A percentile compares a stretch with the other conserved stretches of the same genome.
Conservation (phyloP, 164 flowering plant genomes). For the Dillenia turbinata region DNA sequence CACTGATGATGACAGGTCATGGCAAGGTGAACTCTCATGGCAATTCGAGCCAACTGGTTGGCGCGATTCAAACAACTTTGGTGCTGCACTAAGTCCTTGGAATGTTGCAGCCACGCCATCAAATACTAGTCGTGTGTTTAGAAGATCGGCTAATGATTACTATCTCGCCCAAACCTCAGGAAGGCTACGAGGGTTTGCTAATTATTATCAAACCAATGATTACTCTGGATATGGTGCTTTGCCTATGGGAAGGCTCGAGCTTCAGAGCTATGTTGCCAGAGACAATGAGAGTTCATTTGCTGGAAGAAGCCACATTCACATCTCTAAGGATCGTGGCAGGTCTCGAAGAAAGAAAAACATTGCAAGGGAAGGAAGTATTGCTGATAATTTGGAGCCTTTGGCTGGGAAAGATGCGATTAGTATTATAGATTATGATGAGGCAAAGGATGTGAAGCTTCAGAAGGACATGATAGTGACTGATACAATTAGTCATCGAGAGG, state of each 20-base stretch:
- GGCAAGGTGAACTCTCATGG: slow-evolving; percentile 74
- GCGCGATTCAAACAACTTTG: slow-evolving; percentile 32
- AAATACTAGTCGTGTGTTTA: slow-evolving; percentile 14
- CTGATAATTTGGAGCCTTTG: slow-evolving; percentile 18
- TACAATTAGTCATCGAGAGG: slow-evolving; percentile 6
- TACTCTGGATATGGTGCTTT: slow-evolving; percentile 17
- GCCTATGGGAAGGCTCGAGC: slow-evolving; percentile 47
- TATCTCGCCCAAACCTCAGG: slow-evolving; percentile 30
- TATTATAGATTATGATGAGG: slow-evolving; percentile 14
- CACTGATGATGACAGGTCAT: slow-evolving; percentile 39
- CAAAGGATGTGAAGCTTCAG: slow-evolving; percentile 18
- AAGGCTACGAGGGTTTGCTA: slow-evolving; percentile 19
- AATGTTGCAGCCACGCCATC: slow-evolving; percentile 16
- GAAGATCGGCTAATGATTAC: slow-evolving; percentile 49
- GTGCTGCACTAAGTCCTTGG: slow-evolving; percentile 62
- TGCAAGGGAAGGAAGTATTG: slow-evolving; percentile 9
- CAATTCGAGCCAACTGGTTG: slow-evolving; percentile 53
- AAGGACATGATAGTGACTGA: slow-evolving; percentile 7
- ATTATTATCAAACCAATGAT: slow-evolving; percentile 22
- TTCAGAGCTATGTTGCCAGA: slow-evolving; percentile 42
- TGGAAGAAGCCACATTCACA: background rate
- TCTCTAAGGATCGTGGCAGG: slow-evolving; percentile 3
- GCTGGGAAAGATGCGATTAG: slow-evolving; percentile 31
- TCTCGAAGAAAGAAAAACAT: background rate
- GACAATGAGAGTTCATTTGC: slow-evolving; percentile 19